Base-by-base conservation (phyloP, 768 basidiomycete species). In the Termitomyces sp. region DNA sequence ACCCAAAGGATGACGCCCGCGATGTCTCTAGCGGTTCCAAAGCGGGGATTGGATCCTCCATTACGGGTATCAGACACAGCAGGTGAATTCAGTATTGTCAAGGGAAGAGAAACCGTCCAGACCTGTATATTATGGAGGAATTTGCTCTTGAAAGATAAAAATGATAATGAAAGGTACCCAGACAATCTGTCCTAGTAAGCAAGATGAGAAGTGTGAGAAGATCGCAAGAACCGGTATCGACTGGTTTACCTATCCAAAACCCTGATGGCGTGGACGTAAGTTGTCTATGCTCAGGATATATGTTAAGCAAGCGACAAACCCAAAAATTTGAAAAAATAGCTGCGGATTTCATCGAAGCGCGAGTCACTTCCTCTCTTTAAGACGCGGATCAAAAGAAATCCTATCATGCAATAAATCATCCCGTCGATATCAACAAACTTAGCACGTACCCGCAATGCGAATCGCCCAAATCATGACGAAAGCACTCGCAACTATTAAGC, bases 81-180 rank as follows among this genome's bases (percentile, higher is more conserved):
- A 3, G 85, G 85, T 3, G 87, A 87, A 64, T 88, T 88, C 43
- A 88, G 72, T 59, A 87, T 83, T 31, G 75, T 80, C 30, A 86
- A 61, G 3, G 87, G 85, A 0, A 88, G 72, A 8, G 85, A 85
- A 5, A 85, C 83, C 0, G 72, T 73, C 84, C 50, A 50, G 5
- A 50, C 50, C 37, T 50, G 15, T 14, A 38, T 11, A 40, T 40
- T 15, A 28, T 50, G 1, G 26, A 6, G 10, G 5, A 28, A 1
- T 38, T 38, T 15, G 15, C 2, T 17, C 26, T n/a, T 11, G 14
- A 26, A 21, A 1, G 8, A 33, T 37, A 15, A n/a, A n/a, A 40
- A 40, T n/a, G 11, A 14, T 38, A 7, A 15, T 38, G n/a, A 1
- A 50, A 12, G 5, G 17, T n/a, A 50, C 50, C 50, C 50, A 50